Conservation (phyloP, 371 early-diverging fungal species). For the Dipsacomyces acuminosporus region DNA sequence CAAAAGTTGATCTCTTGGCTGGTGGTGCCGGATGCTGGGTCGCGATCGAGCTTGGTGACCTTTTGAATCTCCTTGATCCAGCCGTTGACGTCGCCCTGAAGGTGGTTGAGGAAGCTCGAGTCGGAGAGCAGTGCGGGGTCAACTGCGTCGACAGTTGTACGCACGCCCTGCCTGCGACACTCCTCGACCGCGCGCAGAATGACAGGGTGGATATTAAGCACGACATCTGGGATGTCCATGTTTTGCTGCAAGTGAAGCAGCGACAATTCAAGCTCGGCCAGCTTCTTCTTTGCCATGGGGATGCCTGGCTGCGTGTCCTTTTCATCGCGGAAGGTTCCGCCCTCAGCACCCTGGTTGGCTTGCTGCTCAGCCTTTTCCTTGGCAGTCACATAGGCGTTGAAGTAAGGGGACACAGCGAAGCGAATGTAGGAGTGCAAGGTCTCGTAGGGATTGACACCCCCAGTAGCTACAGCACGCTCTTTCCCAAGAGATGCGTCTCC, state of each 20-base stretch:
- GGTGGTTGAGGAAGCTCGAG: constrained; percentile 82
- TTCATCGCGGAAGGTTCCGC: constrained; percentile 58
- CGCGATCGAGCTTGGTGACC: constrained; percentile 91
- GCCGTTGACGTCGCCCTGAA: constrained; percentile 92
- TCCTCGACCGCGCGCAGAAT: constrained; percentile 75
- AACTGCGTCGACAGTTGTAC: constrained; percentile 70
- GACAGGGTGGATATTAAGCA: constrained; percentile 78
- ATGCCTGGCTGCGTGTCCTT: constrained; percentile 80
- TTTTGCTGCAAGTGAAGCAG: constrained; percentile 94
- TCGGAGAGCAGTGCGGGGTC: constrained; percentile 66
- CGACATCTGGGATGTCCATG: constrained; percentile 93
- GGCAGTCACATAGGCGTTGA: constrained; percentile 85
- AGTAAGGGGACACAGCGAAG: constrained; percentile 93
- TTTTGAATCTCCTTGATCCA: constrained; percentile 99
- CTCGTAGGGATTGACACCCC: constrained; percentile 72
- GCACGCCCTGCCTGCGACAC: constrained; percentile 60
- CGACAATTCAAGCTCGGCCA: constrained; percentile 95
- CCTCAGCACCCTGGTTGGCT: constrained; percentile 29
- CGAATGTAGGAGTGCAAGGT: constrained; percentile 88
- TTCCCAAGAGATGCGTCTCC: background rate
- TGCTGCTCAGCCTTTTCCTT: constrained; percentile 54
- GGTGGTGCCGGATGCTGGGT: constrained; percentile 88
- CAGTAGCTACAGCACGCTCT: constrained; percentile 16
- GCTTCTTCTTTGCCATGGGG: constrained; percentile 94
- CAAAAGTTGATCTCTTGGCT: constrained; percentile 98